Percentiles rank a stretch among this genome's conserved stretches.
Evolutionary conservation across 176 grass and related monocot species (phyloP).

Genomic region (Zea mays): DNA sequence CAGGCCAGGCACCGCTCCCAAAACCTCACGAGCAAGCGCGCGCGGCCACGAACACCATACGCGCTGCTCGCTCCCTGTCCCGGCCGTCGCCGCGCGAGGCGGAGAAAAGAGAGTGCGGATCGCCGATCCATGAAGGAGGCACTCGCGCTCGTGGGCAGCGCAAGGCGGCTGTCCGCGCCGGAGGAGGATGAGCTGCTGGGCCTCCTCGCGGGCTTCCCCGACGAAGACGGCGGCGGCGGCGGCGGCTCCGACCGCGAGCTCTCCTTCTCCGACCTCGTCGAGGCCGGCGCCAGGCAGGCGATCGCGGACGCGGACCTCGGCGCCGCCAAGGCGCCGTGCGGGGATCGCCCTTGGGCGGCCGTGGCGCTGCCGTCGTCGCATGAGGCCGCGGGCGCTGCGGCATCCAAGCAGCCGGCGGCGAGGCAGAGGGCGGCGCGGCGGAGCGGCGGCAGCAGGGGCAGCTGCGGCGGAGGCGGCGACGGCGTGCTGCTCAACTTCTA

Average conservation of each 20-base stretch:
- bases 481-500: slow-evolving; percentile 82
- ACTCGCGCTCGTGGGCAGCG: slow-evolving; percentile 16
- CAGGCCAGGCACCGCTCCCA: neutral
- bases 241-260: slow-evolving; percentile 42
- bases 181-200: slow-evolving; percentile 65
- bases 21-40: neutral
- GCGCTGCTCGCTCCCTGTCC: neutral
- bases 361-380: neutral
- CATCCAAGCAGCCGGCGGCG: slow-evolving; percentile 13
- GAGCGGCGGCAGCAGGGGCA: slow-evolving; percentile 32
- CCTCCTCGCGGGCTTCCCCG: slow-evolving; percentile 47
- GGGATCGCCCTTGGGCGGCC: neutral
- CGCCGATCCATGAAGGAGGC: slow-evolving; percentile 29
- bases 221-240: neutral
- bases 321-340: neutral
- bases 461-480: slow-evolving; percentile 41
- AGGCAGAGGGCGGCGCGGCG: slow-evolving; percentile 27
- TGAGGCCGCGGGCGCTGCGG: no score
- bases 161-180: slow-evolving; percentile 28
- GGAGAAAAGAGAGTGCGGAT: neutral
- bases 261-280: slow-evolving; percentile 61
- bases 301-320: neutral
- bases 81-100: neutral
- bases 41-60: neutral
- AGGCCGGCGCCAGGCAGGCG: neutral